A percentile compares a stretch with the other conserved stretches of the same genome.
Conservation (phyloP, 805 yeast species). For the Blastobotrys chiropterorum region DNA sequence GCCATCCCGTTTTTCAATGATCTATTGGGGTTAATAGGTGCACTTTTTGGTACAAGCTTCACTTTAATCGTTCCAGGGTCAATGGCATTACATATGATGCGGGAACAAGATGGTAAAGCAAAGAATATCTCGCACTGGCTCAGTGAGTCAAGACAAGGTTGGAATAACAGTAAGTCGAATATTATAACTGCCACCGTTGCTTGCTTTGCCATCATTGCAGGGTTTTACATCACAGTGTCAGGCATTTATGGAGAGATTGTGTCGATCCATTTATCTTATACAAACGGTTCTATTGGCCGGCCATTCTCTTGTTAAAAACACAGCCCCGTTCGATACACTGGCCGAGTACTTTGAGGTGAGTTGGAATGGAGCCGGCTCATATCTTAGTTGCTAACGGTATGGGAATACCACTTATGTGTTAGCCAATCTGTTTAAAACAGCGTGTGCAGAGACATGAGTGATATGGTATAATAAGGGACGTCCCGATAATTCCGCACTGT, state of each 20-base stretch:
- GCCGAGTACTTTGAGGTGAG: too few relatives aligned
- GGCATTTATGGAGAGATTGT: slow-evolving; percentile 4
- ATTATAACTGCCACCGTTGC: neutral
- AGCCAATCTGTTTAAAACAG: too few relatives aligned
- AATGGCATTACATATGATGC: slow-evolving; percentile 2
- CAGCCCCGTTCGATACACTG: too few relatives aligned
- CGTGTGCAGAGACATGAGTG: too few relatives aligned
- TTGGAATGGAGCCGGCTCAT: too few relatives aligned
- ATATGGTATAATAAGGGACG: too few relatives aligned
- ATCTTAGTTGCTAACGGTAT: too few relatives aligned
- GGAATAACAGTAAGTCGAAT: neutral
- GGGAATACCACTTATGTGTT: too few relatives aligned
- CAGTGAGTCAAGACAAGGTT: neutral
- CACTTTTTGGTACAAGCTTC: slow-evolving; percentile 6
- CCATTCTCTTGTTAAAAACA: slow-evolving; percentile 3
- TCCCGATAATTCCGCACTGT: too few relatives aligned
- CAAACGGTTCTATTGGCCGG: neutral
- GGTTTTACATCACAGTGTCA: slow-evolving; percentile 5
- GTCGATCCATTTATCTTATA: slow-evolving; percentile 1
- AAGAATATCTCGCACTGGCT: neutral
- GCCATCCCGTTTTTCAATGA: slow-evolving; percentile 7
- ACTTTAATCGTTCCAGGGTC: slow-evolving; percentile 7
- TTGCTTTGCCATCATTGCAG: slow-evolving; percentile 3
- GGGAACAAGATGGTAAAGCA: neutral
- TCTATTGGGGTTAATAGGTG: slow-evolving; percentile 4